Conservation (phyloP, 2,329 filamentous ascomycete species). For the Eutypella sp. region DNA sequence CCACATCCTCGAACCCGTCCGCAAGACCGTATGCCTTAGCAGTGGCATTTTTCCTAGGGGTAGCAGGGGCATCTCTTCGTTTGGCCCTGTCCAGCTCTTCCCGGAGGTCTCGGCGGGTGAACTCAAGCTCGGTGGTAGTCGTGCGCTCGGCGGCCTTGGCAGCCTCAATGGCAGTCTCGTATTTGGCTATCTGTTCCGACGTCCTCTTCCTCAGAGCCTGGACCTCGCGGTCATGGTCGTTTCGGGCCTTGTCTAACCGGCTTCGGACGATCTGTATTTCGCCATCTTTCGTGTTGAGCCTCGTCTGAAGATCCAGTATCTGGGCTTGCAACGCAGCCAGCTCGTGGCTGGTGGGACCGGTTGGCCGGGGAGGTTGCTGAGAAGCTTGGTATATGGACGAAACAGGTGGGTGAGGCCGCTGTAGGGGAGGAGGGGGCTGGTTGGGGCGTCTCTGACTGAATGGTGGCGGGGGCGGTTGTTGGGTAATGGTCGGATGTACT, state of each 20-base stretch:
- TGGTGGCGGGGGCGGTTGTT: constrained; percentile 20
- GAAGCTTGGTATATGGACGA: constrained; percentile 31
- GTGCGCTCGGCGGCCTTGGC: constrained; percentile 61
- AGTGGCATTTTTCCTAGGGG: constrained; percentile 55
- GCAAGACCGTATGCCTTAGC: constrained; percentile 54
- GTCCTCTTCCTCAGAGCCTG: constrained; percentile 57
- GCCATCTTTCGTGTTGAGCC: constrained; percentile 60
- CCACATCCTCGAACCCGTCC: constrained; percentile 73
- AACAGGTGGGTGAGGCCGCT: constrained; percentile 22
- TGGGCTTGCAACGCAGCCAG: constrained; percentile 47
- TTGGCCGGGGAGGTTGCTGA: constrained; percentile 25
- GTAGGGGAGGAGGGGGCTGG: constrained; percentile 30
- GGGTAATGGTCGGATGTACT: not conserved
- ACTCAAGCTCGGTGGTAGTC: constrained; percentile 65
- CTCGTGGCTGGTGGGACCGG: constrained; percentile 28
- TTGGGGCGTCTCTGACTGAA: constrained; percentile 39
- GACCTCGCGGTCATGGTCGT: constrained; percentile 60
- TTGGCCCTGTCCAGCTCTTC: constrained; percentile 48
- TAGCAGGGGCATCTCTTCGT: constrained; percentile 42
- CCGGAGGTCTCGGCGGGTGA: constrained; percentile 65
- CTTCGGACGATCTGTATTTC: constrained; percentile 72
- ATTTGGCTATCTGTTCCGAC: constrained; percentile 58
- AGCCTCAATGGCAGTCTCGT: constrained; percentile 59
- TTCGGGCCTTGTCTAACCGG: constrained; percentile 58
- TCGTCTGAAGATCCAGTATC: constrained; percentile 47